Percentiles rank a stretch among this genome's conserved stretches.
Conservation (phyloP, 768 basidiomycete species). For the Termitomyces sp. region DNA sequence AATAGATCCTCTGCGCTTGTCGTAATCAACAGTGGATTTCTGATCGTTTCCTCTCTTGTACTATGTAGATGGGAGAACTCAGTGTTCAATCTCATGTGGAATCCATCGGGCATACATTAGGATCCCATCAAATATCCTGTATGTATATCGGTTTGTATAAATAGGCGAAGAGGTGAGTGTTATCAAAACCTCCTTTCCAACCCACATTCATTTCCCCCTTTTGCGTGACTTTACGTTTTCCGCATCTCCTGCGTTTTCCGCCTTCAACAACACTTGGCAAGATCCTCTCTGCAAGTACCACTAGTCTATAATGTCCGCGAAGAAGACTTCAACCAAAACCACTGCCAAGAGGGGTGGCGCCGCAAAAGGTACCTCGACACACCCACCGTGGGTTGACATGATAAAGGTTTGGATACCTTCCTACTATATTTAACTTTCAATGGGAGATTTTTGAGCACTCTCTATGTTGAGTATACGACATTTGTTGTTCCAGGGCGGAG, state of each 20-base stretch:
- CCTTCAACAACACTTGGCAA: neutral
- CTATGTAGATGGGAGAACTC: too few relatives aligned
- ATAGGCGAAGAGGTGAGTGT: slow-evolving; percentile 29
- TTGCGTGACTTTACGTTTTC: slow-evolving; percentile 6
- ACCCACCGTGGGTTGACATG: slow-evolving; percentile 72
- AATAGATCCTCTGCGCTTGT: too few relatives aligned
- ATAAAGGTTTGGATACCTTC: slow-evolving; percentile 57
- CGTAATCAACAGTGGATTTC: too few relatives aligned
- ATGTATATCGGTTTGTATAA: slow-evolving; percentile 48
- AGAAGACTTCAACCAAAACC: slow-evolving; percentile 42
- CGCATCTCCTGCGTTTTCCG: slow-evolving; percentile 21
- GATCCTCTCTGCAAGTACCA: slow-evolving; percentile 16
- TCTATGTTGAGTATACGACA: neutral
- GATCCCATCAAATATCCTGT: too few relatives aligned
- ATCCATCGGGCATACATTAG: too few relatives aligned
- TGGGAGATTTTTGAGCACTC: neutral
- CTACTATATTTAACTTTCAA: neutral
- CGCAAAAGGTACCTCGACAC: slow-evolving; percentile 40
- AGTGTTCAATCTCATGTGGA: too few relatives aligned
- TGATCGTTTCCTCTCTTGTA: too few relatives aligned
- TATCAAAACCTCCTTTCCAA: slow-evolving; percentile 37
- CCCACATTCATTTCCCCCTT: slow-evolving; percentile 22
- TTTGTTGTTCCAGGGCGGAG: slow-evolving; percentile 19
- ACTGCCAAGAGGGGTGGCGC: slow-evolving; percentile 31
- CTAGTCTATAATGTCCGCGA: slow-evolving; percentile 28